Conservation (phyloP, 768 basidiomycete genomes). For the Phaeotremella fagi region DNA sequence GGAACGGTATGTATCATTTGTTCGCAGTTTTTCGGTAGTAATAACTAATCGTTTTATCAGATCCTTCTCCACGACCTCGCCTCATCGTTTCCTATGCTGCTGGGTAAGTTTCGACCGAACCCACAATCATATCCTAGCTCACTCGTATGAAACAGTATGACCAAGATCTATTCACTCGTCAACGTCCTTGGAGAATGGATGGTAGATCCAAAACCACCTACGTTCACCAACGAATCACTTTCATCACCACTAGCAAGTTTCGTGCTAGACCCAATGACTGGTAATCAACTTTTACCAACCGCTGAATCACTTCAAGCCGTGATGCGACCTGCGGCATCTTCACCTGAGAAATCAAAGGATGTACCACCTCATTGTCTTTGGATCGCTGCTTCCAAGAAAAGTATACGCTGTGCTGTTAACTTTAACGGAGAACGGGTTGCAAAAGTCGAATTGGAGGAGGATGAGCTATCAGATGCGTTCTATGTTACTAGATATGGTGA, state of each 20-base stretch:
- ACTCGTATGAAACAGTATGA: constrained; percentile 53
- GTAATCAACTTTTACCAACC: constrained; percentile 44
- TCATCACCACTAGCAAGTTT: constrained; percentile 44
- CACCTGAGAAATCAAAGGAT: constrained; percentile 30
- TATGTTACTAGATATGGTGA: constrained; percentile 60
- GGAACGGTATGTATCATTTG: constrained; percentile 55
- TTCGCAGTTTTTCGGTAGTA: too few relatives aligned
- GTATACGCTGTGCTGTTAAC: constrained; percentile 57
- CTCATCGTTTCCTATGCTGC: constrained; percentile 58
- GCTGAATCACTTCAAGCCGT: constrained; percentile 50
- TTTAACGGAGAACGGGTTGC: constrained; percentile 64
- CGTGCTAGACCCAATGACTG: constrained; percentile 53
- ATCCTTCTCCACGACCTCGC: constrained; percentile 53
- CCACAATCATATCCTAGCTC: not conserved
- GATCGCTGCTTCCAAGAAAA: constrained; percentile 59
- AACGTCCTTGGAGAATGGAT: constrained; percentile 53
- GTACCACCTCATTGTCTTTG: constrained; percentile 50
- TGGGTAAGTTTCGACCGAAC: constrained; percentile 25
- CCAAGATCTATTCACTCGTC: constrained; percentile 57
- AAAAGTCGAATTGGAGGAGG: constrained; percentile 64
- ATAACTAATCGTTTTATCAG: too few relatives aligned
- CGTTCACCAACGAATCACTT: constrained; percentile 49
- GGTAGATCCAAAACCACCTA: constrained; percentile 43
- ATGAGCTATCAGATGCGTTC: constrained; percentile 54
- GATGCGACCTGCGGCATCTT: constrained; percentile 51